Evolutionary conservation across 2,329 filamentous ascomycete species (phyloP).

Genomic region (Plenodomus tracheiphilus): DNA sequence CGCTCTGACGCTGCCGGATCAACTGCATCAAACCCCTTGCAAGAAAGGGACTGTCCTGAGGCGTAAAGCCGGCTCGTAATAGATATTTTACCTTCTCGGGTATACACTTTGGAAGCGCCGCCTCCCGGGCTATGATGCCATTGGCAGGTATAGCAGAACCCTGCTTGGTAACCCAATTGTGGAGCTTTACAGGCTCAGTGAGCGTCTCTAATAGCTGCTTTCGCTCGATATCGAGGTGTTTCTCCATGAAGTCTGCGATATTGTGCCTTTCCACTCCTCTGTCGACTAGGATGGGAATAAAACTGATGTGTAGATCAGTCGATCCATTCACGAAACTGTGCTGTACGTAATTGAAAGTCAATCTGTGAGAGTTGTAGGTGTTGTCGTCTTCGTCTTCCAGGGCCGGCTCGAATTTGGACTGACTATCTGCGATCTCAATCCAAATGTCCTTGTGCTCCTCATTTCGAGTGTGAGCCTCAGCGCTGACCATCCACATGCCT

Average conservation of each 20-base stretch:
- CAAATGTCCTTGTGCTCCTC: slow-evolving; percentile 53
- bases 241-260: slow-evolving; percentile 55
- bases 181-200: slow-evolving; percentile 58
- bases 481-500: slow-evolving; percentile 72
- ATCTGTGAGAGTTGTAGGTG: slow-evolving; percentile 52
- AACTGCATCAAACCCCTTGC: slow-evolving; percentile 53
- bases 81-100: slow-evolving; percentile 35
- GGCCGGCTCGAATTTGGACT: slow-evolving; percentile 65
- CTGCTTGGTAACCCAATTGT: slow-evolving; percentile 46
- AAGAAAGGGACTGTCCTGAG: slow-evolving; percentile 53
- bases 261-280: slow-evolving; percentile 53
- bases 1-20: slow-evolving; percentile 57
- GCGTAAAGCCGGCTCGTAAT: slow-evolving; percentile 59
- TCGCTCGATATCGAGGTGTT: slow-evolving; percentile 58
- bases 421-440: slow-evolving; percentile 68
- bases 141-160: slow-evolving; percentile 31
- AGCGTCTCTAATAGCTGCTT: slow-evolving; percentile 57
- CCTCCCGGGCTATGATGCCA: slow-evolving; percentile 24
- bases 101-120: slow-evolving; percentile 23
- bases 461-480: slow-evolving; percentile 49
- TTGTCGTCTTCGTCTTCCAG: slow-evolving; percentile 53
- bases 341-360: slow-evolving; percentile 67
- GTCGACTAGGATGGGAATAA: slow-evolving; percentile 69
- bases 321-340: slow-evolving; percentile 53
- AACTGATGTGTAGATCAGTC: slow-evolving; percentile 66